Conservation (phyloP, 306 rosid species). For the Pterocarpus macrocarpus region DNA sequence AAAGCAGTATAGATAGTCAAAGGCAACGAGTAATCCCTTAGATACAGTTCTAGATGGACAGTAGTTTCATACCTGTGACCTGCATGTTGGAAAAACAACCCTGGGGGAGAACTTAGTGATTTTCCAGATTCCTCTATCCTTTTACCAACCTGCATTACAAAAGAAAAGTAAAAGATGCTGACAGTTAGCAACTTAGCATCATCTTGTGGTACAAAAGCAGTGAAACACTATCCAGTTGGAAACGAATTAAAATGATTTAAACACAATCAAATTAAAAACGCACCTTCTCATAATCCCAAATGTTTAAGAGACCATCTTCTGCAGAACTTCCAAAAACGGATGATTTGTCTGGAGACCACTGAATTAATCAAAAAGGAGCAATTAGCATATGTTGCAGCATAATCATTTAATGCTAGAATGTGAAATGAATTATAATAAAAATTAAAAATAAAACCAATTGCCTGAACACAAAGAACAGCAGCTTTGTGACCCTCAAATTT, state of each 20-base stretch:
- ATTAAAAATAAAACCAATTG: conserved; percentile 26
- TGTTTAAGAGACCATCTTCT: conserved; percentile 93
- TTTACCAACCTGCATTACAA: conserved; percentile 70
- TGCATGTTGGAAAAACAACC: conserved; percentile 98
- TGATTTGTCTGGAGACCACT: conserved; percentile 99
- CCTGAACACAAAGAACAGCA: conserved; percentile 99
- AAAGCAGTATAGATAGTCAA: conserved; percentile 1
- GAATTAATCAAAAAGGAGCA: conserved; percentile 45
- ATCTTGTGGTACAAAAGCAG: neutral
- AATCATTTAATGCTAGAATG: conserved; percentile 16
- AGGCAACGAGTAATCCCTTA: neutral
- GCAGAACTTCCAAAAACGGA: conserved; percentile 99
- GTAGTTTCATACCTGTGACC: conserved; percentile 85
- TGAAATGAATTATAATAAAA: conserved; percentile 9
- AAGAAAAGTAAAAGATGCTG: conserved; percentile 15
- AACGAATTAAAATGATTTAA: neutral
- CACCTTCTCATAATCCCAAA: conserved; percentile 98
- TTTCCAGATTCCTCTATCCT: conserved; percentile 76
- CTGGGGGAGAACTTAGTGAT: conserved; percentile 72
- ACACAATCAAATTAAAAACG: conserved; percentile 16
- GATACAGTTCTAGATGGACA: conserved; percentile 12
- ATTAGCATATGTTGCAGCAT: conserved; percentile 9
- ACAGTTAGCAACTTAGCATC: conserved; percentile 28
- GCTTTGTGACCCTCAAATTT: conserved; percentile 97
- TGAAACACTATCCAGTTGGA: neutral